phyloP scores from a whole-genome alignment of 805 yeast species.

The Teunomyces lycoperdinae region DNA sequence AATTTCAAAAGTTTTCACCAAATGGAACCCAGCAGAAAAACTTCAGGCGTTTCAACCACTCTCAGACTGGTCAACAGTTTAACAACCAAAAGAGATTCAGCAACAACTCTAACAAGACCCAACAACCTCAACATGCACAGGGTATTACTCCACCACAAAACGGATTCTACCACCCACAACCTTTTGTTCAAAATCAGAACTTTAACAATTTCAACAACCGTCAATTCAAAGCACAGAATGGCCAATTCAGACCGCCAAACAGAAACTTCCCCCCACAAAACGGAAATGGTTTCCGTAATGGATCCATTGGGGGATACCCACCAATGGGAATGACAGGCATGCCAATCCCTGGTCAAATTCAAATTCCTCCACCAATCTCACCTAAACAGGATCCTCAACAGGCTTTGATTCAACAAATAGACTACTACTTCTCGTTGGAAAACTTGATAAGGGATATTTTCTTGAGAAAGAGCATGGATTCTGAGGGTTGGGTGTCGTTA shows the following conservation, averaged over 20 bases:
- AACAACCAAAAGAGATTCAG: slow-evolving; percentile 16
- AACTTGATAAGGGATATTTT: slow-evolving; percentile 83
- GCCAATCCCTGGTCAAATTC: slow-evolving; percentile 20
- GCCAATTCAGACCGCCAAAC: slow-evolving; percentile 18
- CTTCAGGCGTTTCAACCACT: slow-evolving; percentile 27
- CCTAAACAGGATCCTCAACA: slow-evolving; percentile 45
- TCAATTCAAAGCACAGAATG: slow-evolving; percentile 21
- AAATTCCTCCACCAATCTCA: slow-evolving; percentile 46
- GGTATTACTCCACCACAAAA: slow-evolving; percentile 9
- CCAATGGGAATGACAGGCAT: slow-evolving; percentile 2
- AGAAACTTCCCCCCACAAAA: slow-evolving; percentile 8
- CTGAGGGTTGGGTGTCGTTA: slow-evolving; percentile 70
- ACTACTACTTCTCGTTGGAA: slow-evolving; percentile 86
- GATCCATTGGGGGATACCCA: slow-evolving; percentile 12
- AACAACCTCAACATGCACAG: slow-evolving; percentile 9
- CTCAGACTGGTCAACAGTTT: slow-evolving; percentile 16
- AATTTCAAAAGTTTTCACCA: slow-evolving; percentile 11
- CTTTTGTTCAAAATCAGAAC: slow-evolving; percentile 22
- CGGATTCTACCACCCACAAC: slow-evolving; percentile 34
- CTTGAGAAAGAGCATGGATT: slow-evolving; percentile 77
- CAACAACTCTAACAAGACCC: slow-evolving; percentile 16
- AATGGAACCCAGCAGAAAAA: slow-evolving; percentile 20
- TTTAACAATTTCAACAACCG: slow-evolving; percentile 26
- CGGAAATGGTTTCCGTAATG: slow-evolving; percentile 20
- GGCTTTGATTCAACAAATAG: slow-evolving; percentile 61